phyloP scores from a whole-genome alignment of 108 stramenopile genomes.

The Pseudonitzschia multiseries region DNA sequence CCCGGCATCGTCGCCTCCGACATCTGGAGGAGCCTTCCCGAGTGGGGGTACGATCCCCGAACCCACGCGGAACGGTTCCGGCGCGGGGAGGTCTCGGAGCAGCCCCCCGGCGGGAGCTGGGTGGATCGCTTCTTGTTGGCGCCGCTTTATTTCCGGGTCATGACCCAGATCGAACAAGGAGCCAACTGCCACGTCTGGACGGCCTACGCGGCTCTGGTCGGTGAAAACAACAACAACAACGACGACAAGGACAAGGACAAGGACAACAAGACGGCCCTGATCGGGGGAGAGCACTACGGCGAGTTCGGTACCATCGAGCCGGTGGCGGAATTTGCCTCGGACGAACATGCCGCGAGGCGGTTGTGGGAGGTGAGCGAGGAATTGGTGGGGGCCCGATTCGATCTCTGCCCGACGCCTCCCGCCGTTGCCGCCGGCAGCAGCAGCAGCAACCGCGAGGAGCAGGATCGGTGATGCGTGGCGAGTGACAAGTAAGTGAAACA shows the following conservation, averaged over 20 bases:
- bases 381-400: background rate
- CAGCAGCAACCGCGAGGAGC: too few relatives aligned
- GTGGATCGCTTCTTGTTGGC: background rate
- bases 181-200: background rate
- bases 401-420: too few relatives aligned
- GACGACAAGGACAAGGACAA: too few relatives aligned
- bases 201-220: conserved; percentile 5
- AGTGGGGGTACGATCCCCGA: background rate
- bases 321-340: background rate
- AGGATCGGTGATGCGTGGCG: too few relatives aligned
- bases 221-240: too few relatives aligned
- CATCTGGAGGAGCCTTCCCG: background rate
- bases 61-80: background rate
- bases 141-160: background rate
- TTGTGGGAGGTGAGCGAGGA: conserved; percentile 15
- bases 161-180: conserved; percentile 5
- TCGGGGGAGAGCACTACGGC: background rate
- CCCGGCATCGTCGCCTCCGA: background rate
- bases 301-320: background rate
- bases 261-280: too few relatives aligned
- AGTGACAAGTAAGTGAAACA: too few relatives aligned
- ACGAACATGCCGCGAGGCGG: background rate
- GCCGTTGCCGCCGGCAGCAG: too few relatives aligned
- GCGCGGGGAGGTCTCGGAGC: background rate
- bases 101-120: background rate